A percentile compares a stretch with the other conserved stretches of the same genome.
phyloP scores from a whole-genome alignment of 768 basidiomycete species.

The Floccularia luteovirens region DNA sequence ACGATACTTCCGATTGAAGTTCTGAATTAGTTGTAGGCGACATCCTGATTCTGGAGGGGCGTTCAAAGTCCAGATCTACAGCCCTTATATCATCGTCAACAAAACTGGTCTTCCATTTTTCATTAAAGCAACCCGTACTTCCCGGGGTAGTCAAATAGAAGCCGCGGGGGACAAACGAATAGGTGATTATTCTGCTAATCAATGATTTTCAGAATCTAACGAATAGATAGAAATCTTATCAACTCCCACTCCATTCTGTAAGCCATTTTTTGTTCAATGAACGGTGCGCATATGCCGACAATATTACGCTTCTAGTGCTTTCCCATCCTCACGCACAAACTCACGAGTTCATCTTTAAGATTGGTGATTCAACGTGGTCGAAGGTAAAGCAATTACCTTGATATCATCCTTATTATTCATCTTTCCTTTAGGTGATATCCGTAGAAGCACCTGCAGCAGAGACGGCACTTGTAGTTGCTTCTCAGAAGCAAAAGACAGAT shows the following conservation, averaged over 20 bases:
- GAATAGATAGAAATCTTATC: slow-evolving; percentile 21
- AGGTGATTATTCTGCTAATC: slow-evolving; percentile 42
- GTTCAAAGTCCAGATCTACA: slow-evolving; percentile 92
- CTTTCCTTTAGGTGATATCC: slow-evolving; percentile 54
- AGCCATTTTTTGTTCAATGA: slow-evolving; percentile 19
- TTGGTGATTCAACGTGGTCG: slow-evolving; percentile 86
- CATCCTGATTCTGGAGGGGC: slow-evolving; percentile 90
- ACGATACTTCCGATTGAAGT: background rate
- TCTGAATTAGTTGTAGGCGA: slow-evolving; percentile 31
- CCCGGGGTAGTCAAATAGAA: slow-evolving; percentile 62
- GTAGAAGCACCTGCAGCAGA: slow-evolving; percentile 93
- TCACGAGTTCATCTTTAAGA: slow-evolving; percentile 75
- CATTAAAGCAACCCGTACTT: slow-evolving; percentile 55
- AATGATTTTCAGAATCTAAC: background rate
- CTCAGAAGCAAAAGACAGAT: slow-evolving; percentile 51
- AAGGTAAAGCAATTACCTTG: slow-evolving; percentile 37
- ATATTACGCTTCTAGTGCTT: slow-evolving; percentile 56
- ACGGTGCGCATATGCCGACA: background rate
- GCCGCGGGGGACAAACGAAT: slow-evolving; percentile 74
- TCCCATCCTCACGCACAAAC: slow-evolving; percentile 77
- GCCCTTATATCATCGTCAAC: slow-evolving; percentile 86
- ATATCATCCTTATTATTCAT: slow-evolving; percentile 1
- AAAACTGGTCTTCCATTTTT: slow-evolving; percentile 85
- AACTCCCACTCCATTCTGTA: slow-evolving; percentile 72
- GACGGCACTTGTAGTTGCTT: slow-evolving; percentile 66